A percentile compares a stretch with the other conserved stretches of the same genome.
These are phyloP conservation scores for Pseudogymnoascus destructans DNA, from an alignment of 2,329 filamentous ascomycete genomes.

Conservation along the genomic window DNA sequence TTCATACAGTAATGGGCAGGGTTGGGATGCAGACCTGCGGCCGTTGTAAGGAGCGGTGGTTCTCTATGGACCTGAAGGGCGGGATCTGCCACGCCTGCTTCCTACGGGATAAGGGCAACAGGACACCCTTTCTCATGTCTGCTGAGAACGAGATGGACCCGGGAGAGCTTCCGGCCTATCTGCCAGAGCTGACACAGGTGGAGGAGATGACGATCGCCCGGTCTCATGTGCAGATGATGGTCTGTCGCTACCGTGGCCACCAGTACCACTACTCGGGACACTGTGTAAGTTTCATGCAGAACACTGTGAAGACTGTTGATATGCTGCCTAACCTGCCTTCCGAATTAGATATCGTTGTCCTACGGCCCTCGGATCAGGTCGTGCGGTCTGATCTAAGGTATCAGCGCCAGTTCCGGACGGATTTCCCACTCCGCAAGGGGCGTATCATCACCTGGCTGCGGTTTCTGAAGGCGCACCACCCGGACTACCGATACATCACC, in stretches of 20 bases:
- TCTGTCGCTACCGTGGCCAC: conserved; percentile 8
- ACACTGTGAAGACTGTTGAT: no score
- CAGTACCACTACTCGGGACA: conserved; percentile 2
- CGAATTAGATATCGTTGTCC: no score
- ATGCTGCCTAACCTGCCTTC: no score
- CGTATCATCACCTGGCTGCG: no score
- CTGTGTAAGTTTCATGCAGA: no score
- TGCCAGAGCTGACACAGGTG: conserved; percentile 10
- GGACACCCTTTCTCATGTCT: conserved; percentile 11
- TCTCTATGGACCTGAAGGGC: conserved; percentile 5
- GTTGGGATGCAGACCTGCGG: neutral
- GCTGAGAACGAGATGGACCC: conserved; percentile 11
- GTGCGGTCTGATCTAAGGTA: no score
- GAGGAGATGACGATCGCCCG: conserved; percentile 13
- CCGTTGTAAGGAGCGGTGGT: neutral
- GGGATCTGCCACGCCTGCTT: neutral
- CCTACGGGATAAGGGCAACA: neutral
- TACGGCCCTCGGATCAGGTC: no score
- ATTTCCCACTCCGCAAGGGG: no score
- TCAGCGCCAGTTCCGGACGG: no score
- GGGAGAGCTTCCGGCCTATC: conserved; percentile 9
- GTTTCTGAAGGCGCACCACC: no score
- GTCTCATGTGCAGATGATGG: conserved; percentile 9
- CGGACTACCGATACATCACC: no score
- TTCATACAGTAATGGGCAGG: conserved; percentile 8